phyloP scores from a whole-genome alignment of 371 early-diverging fungal genomes.

The Nematocida ausubeli region DNA sequence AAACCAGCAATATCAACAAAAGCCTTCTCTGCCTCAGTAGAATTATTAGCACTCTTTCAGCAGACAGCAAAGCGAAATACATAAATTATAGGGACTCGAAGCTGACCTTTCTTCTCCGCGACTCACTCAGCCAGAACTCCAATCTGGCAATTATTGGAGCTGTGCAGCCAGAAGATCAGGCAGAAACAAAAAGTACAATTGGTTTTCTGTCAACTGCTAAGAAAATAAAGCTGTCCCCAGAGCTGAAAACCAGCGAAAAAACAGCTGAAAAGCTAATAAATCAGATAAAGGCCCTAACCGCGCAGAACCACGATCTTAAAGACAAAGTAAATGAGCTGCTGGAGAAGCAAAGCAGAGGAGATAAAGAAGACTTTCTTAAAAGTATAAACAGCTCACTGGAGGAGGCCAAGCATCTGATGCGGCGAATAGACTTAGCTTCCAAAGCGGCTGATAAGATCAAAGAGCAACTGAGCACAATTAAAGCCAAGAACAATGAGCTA shows the following conservation, averaged over 20 bases:
- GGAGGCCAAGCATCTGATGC: neutral
- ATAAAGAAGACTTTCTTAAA: neutral
- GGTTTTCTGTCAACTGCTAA: conserved; percentile 63
- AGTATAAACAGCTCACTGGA: neutral
- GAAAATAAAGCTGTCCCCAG: conserved; percentile 64
- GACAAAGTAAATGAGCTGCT: conserved; percentile 22
- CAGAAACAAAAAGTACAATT: conserved; percentile 64
- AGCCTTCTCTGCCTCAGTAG: conserved; percentile 72
- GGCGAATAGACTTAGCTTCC: neutral
- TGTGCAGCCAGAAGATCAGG: conserved; percentile 58
- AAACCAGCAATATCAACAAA: conserved; percentile 73
- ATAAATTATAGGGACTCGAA: conserved; percentile 74
- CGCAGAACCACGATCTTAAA: conserved; percentile 63
- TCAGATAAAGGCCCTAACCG: conserved; percentile 54
- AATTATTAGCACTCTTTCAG: conserved; percentile 72
- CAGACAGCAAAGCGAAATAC: conserved; percentile 69
- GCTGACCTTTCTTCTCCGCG: conserved; percentile 72
- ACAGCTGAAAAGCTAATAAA: conserved; percentile 58
- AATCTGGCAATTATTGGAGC: conserved; percentile 72
- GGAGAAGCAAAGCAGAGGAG: neutral
- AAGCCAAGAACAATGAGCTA: neutral
- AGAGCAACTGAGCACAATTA: neutral
- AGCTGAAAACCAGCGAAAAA: conserved; percentile 56
- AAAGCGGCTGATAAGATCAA: neutral
- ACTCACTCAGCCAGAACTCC: conserved; percentile 73